Percentiles rank a stretch among this genome's conserved stretches.
phyloP scores from a whole-genome alignment of 2,329 filamentous ascomycete species.

The Rugonectria rugulosa region DNA sequence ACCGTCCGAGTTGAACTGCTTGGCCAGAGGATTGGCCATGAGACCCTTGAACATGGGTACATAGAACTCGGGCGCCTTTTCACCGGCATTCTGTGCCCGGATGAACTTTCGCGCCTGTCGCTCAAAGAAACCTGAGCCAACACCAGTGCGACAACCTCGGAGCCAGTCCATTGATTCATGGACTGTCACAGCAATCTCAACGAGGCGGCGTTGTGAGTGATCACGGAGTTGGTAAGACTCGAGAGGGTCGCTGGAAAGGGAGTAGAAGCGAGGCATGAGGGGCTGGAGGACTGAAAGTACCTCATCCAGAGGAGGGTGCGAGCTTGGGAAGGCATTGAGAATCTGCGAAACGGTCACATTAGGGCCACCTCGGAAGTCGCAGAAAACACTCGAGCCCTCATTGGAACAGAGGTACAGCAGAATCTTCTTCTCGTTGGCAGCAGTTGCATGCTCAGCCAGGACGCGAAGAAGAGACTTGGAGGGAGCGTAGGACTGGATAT shows the following conservation, averaged over 20 bases:
- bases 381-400: conserved; percentile 91
- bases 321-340: conserved; percentile 89
- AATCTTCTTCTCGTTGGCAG: conserved; percentile 86
- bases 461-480: conserved; percentile 87
- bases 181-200: conserved; percentile 96
- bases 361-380: conserved; percentile 89
- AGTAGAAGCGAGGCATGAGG: conserved; percentile 98
- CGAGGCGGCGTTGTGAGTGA: conserved; percentile 76
- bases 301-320: conserved; percentile 84
- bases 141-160: conserved; percentile 75
- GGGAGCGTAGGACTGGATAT: conserved; percentile 91
- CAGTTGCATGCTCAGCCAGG: conserved; percentile 82
- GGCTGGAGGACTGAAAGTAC: conserved; percentile 83
- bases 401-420: conserved; percentile 85
- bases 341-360: conserved; percentile 87
- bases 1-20: conserved; percentile 90
- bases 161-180: conserved; percentile 87
- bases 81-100: conserved; percentile 69
- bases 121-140: conserved; percentile 94
- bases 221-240: conserved; percentile 74
- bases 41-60: conserved; percentile 98
- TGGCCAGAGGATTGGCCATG: conserved; percentile 95
- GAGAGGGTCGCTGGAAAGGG: conserved; percentile 93
- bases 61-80: conserved; percentile 67
- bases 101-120: conserved; percentile 79